A percentile compares a stretch with the other conserved stretches of the same genome.
Evolutionary conservation across 2,329 filamentous ascomycete genomes (phyloP).

Genomic region (Neofusicoccum ribis): DNA sequence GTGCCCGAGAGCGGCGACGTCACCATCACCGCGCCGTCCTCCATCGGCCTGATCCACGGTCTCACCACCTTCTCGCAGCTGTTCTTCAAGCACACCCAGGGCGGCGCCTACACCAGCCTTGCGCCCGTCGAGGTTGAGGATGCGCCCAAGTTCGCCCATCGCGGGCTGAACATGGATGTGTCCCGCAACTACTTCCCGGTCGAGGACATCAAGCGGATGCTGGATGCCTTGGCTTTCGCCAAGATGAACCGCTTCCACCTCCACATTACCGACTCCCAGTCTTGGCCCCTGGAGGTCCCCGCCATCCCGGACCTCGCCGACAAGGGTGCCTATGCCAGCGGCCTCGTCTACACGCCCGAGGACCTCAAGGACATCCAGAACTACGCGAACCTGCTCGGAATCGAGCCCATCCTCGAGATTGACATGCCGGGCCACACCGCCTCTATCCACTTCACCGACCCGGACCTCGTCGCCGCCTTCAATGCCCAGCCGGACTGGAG

Average conservation of each 20-base stretch:
- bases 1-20: slow-evolving; percentile 61
- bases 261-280: slow-evolving; percentile 80
- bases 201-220: slow-evolving; percentile 68
- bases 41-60: slow-evolving; percentile 69
- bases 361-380: slow-evolving; percentile 68
- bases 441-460: slow-evolving; percentile 64
- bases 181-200: slow-evolving; percentile 71
- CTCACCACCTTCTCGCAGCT: slow-evolving; percentile 77
- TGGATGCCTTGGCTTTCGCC: slow-evolving; percentile 75
- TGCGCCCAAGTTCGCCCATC: slow-evolving; percentile 70
- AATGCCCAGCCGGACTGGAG: slow-evolving; percentile 56
- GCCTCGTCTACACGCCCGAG: slow-evolving; percentile 65
- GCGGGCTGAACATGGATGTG: slow-evolving; percentile 78
- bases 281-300: slow-evolving; percentile 81
- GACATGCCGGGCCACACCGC: slow-evolving; percentile 81
- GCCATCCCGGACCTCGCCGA: slow-evolving; percentile 68
- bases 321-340: slow-evolving; percentile 71
- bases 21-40: slow-evolving; percentile 64
- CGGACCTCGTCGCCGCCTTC: slow-evolving; percentile 69
- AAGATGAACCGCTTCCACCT: slow-evolving; percentile 83
- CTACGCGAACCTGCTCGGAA: slow-evolving; percentile 67
- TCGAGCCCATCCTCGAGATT: slow-evolving; percentile 73
- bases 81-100: slow-evolving; percentile 69
- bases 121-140: slow-evolving; percentile 75
- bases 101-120: slow-evolving; percentile 63